Evolutionary conservation across 2,329 filamentous ascomycete species (phyloP).

Genomic region (Pyrenochaeta sp.): DNA sequence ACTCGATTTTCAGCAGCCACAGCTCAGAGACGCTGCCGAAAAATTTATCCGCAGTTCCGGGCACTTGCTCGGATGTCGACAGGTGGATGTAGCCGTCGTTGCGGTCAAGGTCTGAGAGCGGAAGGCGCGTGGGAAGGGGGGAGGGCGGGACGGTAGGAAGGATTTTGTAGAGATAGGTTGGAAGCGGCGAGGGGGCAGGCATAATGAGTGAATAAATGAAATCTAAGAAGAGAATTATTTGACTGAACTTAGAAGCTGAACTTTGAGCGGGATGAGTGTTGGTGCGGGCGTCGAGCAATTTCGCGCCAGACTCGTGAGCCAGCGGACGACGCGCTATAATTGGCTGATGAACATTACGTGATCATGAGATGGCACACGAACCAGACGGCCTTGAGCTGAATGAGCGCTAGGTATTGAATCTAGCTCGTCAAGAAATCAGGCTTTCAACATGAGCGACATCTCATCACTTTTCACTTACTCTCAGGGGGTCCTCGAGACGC

Average conservation of each 20-base stretch:
- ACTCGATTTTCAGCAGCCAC: constrained; percentile 64
- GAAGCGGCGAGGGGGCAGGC: constrained; percentile 43
- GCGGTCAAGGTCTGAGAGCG: constrained; percentile 67
- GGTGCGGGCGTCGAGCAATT: background rate
- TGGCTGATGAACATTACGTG: constrained; percentile 21
- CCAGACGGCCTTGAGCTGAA: background rate
- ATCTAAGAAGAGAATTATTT: background rate
- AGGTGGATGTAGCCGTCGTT: constrained; percentile 70
- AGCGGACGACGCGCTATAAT: constrained; percentile 8
- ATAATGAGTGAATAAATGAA: constrained; percentile 20
- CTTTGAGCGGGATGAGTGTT: background rate
- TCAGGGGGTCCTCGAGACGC: background rate
- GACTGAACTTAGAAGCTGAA: background rate
- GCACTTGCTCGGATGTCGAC: constrained; percentile 63
- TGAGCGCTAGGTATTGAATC: constrained; percentile 6
- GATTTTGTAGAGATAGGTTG: constrained; percentile 66
- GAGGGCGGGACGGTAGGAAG: constrained; percentile 61
- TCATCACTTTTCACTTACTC: background rate
- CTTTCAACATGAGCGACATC: constrained; percentile 1
- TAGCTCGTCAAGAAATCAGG: background rate
- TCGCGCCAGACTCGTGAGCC: background rate
- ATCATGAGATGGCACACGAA: constrained; percentile 12
- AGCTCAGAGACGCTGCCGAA: constrained; percentile 49
- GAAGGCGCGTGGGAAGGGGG: constrained; percentile 63
- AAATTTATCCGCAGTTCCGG: constrained; percentile 45